Conservation (phyloP, 371 early-diverging fungal species). For the Rhizomucor pusillus region DNA sequence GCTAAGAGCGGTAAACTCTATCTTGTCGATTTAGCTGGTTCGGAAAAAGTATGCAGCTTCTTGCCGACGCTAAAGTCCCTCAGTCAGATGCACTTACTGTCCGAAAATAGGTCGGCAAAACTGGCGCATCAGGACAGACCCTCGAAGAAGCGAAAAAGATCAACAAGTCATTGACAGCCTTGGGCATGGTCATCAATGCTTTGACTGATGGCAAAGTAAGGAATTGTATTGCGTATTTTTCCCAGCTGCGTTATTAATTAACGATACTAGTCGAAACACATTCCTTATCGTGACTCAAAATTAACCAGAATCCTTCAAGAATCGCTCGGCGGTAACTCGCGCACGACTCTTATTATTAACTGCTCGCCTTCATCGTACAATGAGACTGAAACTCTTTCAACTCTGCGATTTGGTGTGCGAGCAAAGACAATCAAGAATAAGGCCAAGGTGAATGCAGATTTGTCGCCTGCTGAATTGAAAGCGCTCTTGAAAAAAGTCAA, state of each 20-base stretch:
- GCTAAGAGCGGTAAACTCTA: conserved; percentile 89
- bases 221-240: not conserved
- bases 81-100: not conserved
- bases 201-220: conserved; percentile 87
- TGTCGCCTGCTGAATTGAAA: conserved; percentile 92
- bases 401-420: conserved; percentile 95
- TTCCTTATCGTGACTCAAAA: conserved; percentile 99
- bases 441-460: conserved; percentile 96
- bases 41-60: conserved; percentile 78
- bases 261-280: conserved; percentile 83
- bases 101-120: conserved; percentile 76
- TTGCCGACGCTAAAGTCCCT: not conserved
- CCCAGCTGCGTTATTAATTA: too few relatives aligned
- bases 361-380: conserved; percentile 96
- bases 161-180: conserved; percentile 96
- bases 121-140: conserved; percentile 97
- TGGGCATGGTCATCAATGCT: conserved; percentile 99
- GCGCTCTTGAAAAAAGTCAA: conserved; percentile 86
- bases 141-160: conserved; percentile 99
- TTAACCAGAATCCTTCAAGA: conserved; percentile 98
- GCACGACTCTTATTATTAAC: conserved; percentile 96
- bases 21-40: conserved; percentile 99
- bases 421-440: conserved; percentile 99
- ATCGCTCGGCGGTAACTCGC: conserved; percentile 96
- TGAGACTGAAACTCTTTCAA: conserved; percentile 93